Evolutionary conservation across 208 protist species (phyloP), one percentile per base, ranked within the genome.

Genomic region (Lotmaria passim): DNA sequence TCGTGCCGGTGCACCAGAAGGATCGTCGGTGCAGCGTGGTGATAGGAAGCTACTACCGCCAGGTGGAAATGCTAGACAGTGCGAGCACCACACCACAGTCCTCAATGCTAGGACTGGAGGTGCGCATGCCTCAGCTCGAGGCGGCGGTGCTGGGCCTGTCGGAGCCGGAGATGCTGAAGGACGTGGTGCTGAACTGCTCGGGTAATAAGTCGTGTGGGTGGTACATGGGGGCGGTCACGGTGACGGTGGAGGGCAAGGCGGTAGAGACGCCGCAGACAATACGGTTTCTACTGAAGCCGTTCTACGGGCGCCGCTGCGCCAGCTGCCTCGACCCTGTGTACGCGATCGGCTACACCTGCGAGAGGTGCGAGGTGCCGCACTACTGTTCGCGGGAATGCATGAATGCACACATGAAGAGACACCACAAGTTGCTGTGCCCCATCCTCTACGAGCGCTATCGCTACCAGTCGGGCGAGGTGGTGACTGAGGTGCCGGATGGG

Each of bases 321-420:
- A 73, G 80, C 70, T 96, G 91, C 69, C 74, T 91, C n/a, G 91
- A 96, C 60, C 91, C 91, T 12, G 88, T 93, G 59, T 92, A 94
- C 77, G 82, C 86, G 8, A 80, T 86, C 58, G 88, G 88, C 24
- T 96, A 85, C 75, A 85, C 82, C 8, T 96, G 88, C 75, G 83
- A 79, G 26, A 80, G 80, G 44, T 96, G 91, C 75, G 86, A 90
- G 61, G 79, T 81, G 56, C 80, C 88, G 14, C 78, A 89, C 59
- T 96, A 96, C 73, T 96, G 91, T 75, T 89, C 81, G 14, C 78
- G 82, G 12, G 81, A 90, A 0, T 96, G 91, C 75, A 82, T 92
- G 72, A 69, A 73, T 34, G 72, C 73, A 26, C 91, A 96, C 79
- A 89, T 89, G 82, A 66, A 76, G 61, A 47, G 80, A 76, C 62